Evolutionary conservation across 2,329 filamentous ascomycete species (phyloP), one percentile per base, ranked within the genome.

Genomic region (Hysterium pulicare): DNA sequence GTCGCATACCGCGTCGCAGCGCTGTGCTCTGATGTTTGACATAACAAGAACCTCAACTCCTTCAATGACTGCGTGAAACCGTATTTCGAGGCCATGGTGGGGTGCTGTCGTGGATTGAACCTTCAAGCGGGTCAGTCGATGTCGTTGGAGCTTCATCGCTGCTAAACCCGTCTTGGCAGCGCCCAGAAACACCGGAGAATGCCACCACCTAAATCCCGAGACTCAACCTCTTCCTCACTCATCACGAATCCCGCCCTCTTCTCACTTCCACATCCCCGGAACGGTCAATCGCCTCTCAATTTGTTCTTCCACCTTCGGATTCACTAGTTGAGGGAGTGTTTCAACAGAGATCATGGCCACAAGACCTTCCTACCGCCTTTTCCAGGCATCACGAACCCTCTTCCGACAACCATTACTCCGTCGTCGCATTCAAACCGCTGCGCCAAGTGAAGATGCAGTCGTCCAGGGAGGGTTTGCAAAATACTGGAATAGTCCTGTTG

Each of bases 1-100:
- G 45, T 11, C 43, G 53, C 63, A 64, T 76, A 95, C 93, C 93
- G 84, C 51, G 87, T 85, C 50, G 88, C 84, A 61, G 88, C 86
- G 76, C 91, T 95, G 67, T 89, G 84, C 67, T 95, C 86, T 54
- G 86, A 87, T 40, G 88, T 90, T 74, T 97, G 91, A 77, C 93
- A 97, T 75, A 97, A 91, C 61, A 95, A 79, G 75, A 98, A 98
- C 67, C 93, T 87, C 68, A 98, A 79, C 79, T 98, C 93, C 79
- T 90, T 95, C 68, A 98, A 78, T 54, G 82, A 76, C 70, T 89
- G 86, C 57, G 82, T 80, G 74, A 98, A 98, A 59, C 83, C 88
- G 75, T 95, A 96, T 78, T 93, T 95, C 72, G 79, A 77, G 57
- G 90, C 88, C 93, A 97, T 97, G 53, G 56, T 76, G 64, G 31